phyloP scores from a whole-genome alignment of 2,329 filamentous ascomycete species.

The Dissoconium aciculare region DNA sequence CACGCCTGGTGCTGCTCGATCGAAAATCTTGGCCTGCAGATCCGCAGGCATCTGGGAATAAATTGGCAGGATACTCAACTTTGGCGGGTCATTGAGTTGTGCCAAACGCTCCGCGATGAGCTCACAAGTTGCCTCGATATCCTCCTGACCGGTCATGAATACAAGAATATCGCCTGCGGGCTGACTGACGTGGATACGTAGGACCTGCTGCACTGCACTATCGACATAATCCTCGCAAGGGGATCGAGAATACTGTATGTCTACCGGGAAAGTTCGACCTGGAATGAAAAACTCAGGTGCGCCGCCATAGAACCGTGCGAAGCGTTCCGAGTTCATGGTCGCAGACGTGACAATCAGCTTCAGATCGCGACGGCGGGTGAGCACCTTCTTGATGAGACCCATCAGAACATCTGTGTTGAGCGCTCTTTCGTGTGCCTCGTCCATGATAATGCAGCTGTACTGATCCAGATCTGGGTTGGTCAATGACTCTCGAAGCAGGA shows the following conservation, averaged over 20 bases:
- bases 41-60: constrained; percentile 99
- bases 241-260: constrained; percentile 86
- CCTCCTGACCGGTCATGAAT: constrained; percentile 98
- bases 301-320: constrained; percentile 89
- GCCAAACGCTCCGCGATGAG: constrained; percentile 75
- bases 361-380: constrained; percentile 74
- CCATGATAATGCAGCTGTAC: constrained; percentile 98
- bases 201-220: constrained; percentile 84
- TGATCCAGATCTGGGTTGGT: constrained; percentile 86
- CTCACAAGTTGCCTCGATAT: constrained; percentile 94
- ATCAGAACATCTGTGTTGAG: constrained; percentile 95
- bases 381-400: constrained; percentile 93
- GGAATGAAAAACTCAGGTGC: constrained; percentile 95
- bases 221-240: constrained; percentile 98
- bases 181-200: constrained; percentile 93
- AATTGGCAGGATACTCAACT: constrained; percentile 86
- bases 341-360: constrained; percentile 97
- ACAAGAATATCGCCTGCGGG: constrained; percentile 85
- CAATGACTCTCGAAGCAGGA: constrained; percentile 80
- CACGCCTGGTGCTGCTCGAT: constrained; percentile 74
- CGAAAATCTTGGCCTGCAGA: constrained; percentile 93
- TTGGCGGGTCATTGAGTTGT: constrained; percentile 82
- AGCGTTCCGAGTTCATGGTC: constrained; percentile 95
- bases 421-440: constrained; percentile 93
- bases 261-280: constrained; percentile 89